Percentiles rank a stretch among this genome's conserved stretches.
Evolutionary conservation across 2,329 filamentous ascomycete species (phyloP).

Genomic region (Colletotrichum acutatum): DNA sequence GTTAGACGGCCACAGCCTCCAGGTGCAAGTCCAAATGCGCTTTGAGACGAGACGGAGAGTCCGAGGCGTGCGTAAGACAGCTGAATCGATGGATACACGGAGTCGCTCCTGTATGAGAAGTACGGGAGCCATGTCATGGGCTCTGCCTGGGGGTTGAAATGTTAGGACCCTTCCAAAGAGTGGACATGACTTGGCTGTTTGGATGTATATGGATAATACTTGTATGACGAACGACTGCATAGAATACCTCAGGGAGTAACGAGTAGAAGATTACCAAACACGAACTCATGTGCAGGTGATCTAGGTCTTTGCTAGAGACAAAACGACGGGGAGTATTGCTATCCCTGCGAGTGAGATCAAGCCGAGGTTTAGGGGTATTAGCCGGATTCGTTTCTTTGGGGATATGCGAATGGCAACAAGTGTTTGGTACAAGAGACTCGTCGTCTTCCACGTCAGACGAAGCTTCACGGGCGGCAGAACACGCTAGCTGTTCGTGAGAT

Average conservation of each 20-base stretch:
- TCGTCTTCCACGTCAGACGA: neutral
- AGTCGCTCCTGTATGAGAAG: neutral
- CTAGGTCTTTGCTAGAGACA: neutral
- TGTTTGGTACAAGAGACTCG: neutral
- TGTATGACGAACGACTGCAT: slow-evolving; percentile 1
- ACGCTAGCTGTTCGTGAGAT: neutral
- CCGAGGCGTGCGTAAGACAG: neutral
- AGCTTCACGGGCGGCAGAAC: neutral
- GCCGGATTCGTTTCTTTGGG: neutral
- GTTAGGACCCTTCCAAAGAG: neutral
- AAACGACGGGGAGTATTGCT: neutral
- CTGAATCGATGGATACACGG: neutral
- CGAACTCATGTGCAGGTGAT: neutral
- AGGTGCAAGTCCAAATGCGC: neutral
- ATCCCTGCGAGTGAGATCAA: neutral
- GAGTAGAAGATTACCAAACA: slow-evolving; percentile 5
- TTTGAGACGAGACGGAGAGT: neutral
- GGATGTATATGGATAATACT: neutral
- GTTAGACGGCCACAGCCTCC: slow-evolving; percentile 20
- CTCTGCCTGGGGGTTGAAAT: neutral
- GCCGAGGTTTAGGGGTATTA: neutral
- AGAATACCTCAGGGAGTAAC: slow-evolving; percentile 7
- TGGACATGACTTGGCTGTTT: neutral
- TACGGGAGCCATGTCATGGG: neutral
- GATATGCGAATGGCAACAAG: too few species aligned